These are phyloP conservation scores for Metarhizium humberi DNA, from an alignment of 2,329 filamentous ascomycete species.

Conservation along the genomic window DNA sequence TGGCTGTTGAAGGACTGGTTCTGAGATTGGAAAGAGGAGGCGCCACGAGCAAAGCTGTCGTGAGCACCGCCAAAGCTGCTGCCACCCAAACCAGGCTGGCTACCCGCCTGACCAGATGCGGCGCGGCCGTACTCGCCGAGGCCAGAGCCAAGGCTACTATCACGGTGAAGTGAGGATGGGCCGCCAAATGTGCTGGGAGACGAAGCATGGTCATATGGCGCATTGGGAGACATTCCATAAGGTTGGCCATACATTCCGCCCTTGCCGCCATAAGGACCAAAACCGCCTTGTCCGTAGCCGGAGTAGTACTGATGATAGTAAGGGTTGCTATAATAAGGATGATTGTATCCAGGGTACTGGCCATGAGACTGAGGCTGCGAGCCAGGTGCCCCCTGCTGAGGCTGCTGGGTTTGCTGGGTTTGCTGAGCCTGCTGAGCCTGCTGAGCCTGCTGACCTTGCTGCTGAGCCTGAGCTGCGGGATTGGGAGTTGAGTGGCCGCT, in stretches of 20 bases:
- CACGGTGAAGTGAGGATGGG: slow-evolving; percentile 44
- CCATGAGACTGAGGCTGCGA: slow-evolving; percentile 35
- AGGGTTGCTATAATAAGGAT: slow-evolving; percentile 53
- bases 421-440: slow-evolving; percentile 31
- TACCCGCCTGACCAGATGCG: slow-evolving; percentile 38
- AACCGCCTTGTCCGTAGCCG: slow-evolving; percentile 43
- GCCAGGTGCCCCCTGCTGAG: slow-evolving; percentile 26
- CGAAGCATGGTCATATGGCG: slow-evolving; percentile 45
- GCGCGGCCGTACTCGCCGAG: slow-evolving; percentile 46
- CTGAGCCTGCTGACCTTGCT: slow-evolving; percentile 30
- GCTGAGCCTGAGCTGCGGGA: slow-evolving; percentile 52
- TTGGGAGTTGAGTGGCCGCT: slow-evolving; percentile 90
- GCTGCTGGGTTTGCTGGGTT: slow-evolving; percentile 33
- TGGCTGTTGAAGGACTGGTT: slow-evolving; percentile 44
- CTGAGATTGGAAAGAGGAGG: slow-evolving; percentile 46
- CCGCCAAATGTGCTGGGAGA: slow-evolving; percentile 43
- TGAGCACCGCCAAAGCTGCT: slow-evolving; percentile 44
- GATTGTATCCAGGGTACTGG: slow-evolving; percentile 44
- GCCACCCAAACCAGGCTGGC: slow-evolving; percentile 39
- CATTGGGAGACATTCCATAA: slow-evolving; percentile 47
- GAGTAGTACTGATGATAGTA: slow-evolving; percentile 55
- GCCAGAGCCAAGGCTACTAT: slow-evolving; percentile 39
- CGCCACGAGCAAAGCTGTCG: slow-evolving; percentile 44
- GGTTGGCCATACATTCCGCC: slow-evolving; percentile 45
- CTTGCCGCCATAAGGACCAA: slow-evolving; percentile 45